Evolutionary conservation across 768 basidiomycete species (phyloP), one percentile per base, ranked within the genome.

Genomic region (Pulveroboletus sp.): DNA sequence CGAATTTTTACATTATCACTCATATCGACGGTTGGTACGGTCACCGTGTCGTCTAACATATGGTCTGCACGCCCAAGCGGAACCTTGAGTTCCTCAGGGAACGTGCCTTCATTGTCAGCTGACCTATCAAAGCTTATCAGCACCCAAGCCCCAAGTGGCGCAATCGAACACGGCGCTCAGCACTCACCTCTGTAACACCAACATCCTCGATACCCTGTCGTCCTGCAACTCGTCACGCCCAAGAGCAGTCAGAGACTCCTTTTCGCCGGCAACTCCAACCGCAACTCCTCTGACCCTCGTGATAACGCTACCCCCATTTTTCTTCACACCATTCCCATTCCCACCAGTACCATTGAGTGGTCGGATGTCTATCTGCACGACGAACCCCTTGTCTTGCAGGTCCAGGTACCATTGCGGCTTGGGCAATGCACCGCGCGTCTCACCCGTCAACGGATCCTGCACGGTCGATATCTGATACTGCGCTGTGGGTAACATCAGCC

Each of bases 401-500:
- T 82, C 79, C 19, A 75, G 58, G 45, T 89, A 70, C 94, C 94
- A 95, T 38, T 69, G 70, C 8, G 93, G 89, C 53, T 79, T 83
- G 31, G 76, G 71, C 49, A 81, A 79, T 5, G 82, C 78, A 16
- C 71, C 72, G 38, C 76, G 76, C 46, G 72, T 75, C 69, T 85
- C 81, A 14, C 85, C 86, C 21, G 86, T 87, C 52, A 95, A 70
- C 10, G 94, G 94, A 66, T 95, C 90, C 40, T 78, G 72, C 31
- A 94, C 78, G 3, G 87, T 85, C 27, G 84, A 79, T 38, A 84
- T 78, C 63, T 85, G 81, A 61, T 83, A 90, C 52, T 85, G 86
- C 17, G 89, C 84, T 2, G 91, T 95, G 3, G 94, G 94, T 16
- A 97, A 68, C 33, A 78, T 81, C 43, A 97, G 58, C 41, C 90